Evolutionary conservation across 1,139 yeast genomes (phyloP), one percentile per base, ranked within the genome.

Genomic region (Saccharomycopsis crataegensis): DNA sequence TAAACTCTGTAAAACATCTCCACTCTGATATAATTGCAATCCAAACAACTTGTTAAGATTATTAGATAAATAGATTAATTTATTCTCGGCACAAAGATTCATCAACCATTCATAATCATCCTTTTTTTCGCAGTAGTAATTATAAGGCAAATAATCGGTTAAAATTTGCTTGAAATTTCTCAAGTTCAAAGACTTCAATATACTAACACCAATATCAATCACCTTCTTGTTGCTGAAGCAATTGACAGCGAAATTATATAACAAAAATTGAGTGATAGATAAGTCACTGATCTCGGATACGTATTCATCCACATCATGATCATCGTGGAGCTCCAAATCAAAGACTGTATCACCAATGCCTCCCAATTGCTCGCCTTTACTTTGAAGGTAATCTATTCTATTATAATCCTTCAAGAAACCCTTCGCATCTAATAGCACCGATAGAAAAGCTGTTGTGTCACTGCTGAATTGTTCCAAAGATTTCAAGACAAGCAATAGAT

Each of bases 21-120:
- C 76, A 59, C 61, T 53, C 53, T 62, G 61, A 57, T 62, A 67
- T 4, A 73, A 68, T 42, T 67, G 67, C 44, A 67, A 66, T 47
- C 64, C 66, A 53, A 66, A 59, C n/a, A 67, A 58, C 42, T 53
- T 57, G 75, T 72, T 63, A 74, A 80, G 14, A 80, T 67, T 46
- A 72, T 70, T 58, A 74, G 86, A 81, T 8, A 86, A 80, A 5
- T 75, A 67, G n/a, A 79, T 72, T 49, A 77, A 59, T 60, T 70
- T 75, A 64, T 78, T 66, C 54, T 74, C 69, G 1, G 80, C 73
- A 70, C 77, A 74, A 43, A 78, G 72, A 1, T 87, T 78, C 51
- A 87, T 70, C 36, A 85, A 80, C 94, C 95, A 86, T 64, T 86
- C 94, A 59, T 85, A 73, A 62, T 87, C 96, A 62, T 85, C 93